Evolutionary conservation across 2,329 filamentous ascomycete species (phyloP), one percentile per base, ranked within the genome.

Genomic region (Thielaviopsis euricoi): DNA sequence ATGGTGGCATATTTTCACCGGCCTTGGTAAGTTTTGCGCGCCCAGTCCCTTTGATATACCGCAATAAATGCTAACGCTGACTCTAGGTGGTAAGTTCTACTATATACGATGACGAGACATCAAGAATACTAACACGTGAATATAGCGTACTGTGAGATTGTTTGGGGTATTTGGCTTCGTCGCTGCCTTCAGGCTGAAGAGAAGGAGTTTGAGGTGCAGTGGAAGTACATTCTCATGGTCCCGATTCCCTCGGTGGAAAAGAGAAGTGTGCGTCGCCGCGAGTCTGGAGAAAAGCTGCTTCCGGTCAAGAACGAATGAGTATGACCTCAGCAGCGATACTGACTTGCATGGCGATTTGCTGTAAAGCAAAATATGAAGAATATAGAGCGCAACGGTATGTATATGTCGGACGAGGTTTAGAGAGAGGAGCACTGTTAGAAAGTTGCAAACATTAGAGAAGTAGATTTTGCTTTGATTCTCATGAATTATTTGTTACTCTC

Each of bases 131-230:
- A 19, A 50, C n/a, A 4, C 29, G 40, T 55, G 13, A 19, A 21
- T 48, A 37, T 58, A 67, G 87, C 87, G 17, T 94, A 94, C 69
- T 86, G 85, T 66, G 89, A 91, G 67, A 88, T 94, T 63, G 74
- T 82, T 15, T 94, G 88, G 87, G 85, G 87, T 3, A 82, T 90
- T 25, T 91, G 87, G 84, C 75, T 93, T 19, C 80, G 87, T 48
- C 82, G 85, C 62, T 89, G 86, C 64, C 72, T 93, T 54, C 87
- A 89, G 61, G 80, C 82, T 3, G 76, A 76, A 52, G 85, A 88
- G 65, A 79, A 86, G 49, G 80, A 89, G 65, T 93, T 82, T 66
- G 74, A 78, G 64, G 71, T 93, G 58, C 65, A 78, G 55, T 94
- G 88, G 87, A 79, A 83, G 1, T 79, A 76, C 23, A 63, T 80